Evolutionary conservation across 495 filamentous ascomycete species (phyloP), one percentile per base, ranked within the genome.

Genomic region (Penicillium roqueforti): DNA sequence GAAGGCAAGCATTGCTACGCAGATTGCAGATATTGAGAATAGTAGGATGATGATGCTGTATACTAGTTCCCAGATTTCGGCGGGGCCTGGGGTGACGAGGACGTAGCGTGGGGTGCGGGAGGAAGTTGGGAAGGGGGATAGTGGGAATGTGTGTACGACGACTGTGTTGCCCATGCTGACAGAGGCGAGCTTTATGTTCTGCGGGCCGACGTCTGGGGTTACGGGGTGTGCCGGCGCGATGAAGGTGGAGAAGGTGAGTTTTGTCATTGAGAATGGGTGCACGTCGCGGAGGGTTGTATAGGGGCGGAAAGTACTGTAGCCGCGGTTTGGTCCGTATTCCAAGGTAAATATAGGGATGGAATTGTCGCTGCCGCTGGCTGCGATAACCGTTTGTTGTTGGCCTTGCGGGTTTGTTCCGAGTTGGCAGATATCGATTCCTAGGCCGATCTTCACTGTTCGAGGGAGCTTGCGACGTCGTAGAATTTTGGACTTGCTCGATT

Each of bases 211-310:
- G 10, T 74, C 68, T 52, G 73, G 67, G 1, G 74, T 64, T 36
- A 74, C 63, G 9, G 76, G 71, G 37, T 74, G 74, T 42, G 77
- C 53, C 0, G 86, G 86, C 4, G 84, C 76, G 26, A 65, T 69
- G 66, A 89, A 88, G 25, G 79, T 77, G 6, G 92, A 92, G 67
- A 96, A 92, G 51, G 80, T 76, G 44, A 96, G 75, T 56, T 85
- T 87, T 4, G 92, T 97, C 67, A 97, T 95, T 55, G 89, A 85
- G 42, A 87, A 81, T 1, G 87, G 82, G 66, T 97, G 93, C 14
- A 91, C 91, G 19, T 84, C 74, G 49, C 79, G 81, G 50, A 93
- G 71, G 28, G 80, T 83, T 13, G 80, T 75, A 66, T 89, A 86
- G 0, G 76, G 69, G 49, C 73, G 74, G 58, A 95, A 78, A 29